These are phyloP conservation scores for Trametes punicea DNA, from an alignment of 768 basidiomycete species.

Conservation along the genomic window DNA sequence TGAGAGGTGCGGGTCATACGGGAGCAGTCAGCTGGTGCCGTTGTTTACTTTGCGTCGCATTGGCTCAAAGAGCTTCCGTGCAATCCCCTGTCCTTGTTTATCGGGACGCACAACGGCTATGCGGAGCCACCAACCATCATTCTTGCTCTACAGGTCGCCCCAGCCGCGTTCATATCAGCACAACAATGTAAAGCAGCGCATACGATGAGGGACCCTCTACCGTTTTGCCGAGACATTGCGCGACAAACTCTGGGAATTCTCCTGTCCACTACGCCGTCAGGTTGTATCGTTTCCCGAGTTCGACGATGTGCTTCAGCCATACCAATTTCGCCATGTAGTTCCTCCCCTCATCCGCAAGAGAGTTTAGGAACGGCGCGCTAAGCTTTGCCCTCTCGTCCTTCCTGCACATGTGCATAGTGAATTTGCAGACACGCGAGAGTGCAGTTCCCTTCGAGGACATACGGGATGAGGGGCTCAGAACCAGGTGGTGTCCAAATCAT, in stretches of 20 bases:
- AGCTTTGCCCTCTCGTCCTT: conserved; percentile 2
- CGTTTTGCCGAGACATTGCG: background rate
- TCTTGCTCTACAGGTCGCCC: background rate
- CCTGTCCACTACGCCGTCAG: background rate
- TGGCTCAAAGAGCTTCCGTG: conserved; percentile 1
- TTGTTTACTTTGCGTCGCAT: background rate
- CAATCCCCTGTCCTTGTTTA: background rate
- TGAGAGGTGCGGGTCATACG: too few species aligned
- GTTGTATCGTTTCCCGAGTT: background rate
- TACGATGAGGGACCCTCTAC: background rate
- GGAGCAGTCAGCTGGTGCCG: background rate
- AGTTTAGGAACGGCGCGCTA: background rate
- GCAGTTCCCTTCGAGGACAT: background rate
- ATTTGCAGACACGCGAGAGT: background rate
- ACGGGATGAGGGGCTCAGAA: background rate
- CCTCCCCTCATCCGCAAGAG: background rate
- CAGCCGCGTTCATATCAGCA: background rate
- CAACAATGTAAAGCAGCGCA: background rate
- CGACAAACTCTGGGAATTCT: background rate
- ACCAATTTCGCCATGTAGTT: background rate
- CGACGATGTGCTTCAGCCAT: background rate
- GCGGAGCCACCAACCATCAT: conserved; percentile 3
- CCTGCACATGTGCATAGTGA: background rate
- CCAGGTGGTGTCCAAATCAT: conserved; percentile 3
- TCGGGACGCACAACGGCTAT: background rate